phyloP scores from a whole-genome alignment of 2,329 filamentous ascomycete species.

The Beauveria scarabaeidicola region DNA sequence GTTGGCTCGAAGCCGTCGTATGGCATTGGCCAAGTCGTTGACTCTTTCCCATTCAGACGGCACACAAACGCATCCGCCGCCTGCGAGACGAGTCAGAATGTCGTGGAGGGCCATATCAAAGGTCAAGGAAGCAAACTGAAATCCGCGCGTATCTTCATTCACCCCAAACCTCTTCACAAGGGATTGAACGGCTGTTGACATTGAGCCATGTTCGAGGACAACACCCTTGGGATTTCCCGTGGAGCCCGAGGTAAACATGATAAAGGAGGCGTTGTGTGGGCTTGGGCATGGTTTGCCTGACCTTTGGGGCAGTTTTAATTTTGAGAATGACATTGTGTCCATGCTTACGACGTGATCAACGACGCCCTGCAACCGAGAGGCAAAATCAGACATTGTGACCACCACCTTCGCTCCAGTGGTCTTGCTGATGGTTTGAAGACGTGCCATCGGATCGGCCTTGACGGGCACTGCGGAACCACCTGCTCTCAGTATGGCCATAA shows the following conservation, averaged over 20 bases:
- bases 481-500: constrained; percentile 20
- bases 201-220: constrained; percentile 2
- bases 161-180: not conserved
- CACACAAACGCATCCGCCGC: constrained; percentile 14
- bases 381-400: not conserved
- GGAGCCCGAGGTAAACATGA: constrained; percentile 45
- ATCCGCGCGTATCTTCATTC: not conserved
- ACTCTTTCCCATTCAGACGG: constrained; percentile 13
- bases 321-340: not conserved
- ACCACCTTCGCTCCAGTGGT: constrained; percentile 1
- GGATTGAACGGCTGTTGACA: constrained; percentile 17
- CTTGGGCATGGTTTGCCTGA: not conserved
- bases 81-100: not conserved
- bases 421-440: not conserved
- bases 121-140: constrained; percentile 14
- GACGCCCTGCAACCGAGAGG: not conserved
- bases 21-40: constrained; percentile 11
- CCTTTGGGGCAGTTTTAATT: not conserved
- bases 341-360: not conserved
- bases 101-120: constrained; percentile 13
- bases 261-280: constrained; percentile 15
- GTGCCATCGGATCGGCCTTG: constrained; percentile 10
- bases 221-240: constrained; percentile 40
- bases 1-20: constrained; percentile 1
- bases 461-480: constrained; percentile 25